Evolutionary conservation across 2,329 filamentous ascomycete genomes (phyloP), one percentile per base, ranked within the genome.

Genomic region (Hymenotorrendiella dingleyae): DNA sequence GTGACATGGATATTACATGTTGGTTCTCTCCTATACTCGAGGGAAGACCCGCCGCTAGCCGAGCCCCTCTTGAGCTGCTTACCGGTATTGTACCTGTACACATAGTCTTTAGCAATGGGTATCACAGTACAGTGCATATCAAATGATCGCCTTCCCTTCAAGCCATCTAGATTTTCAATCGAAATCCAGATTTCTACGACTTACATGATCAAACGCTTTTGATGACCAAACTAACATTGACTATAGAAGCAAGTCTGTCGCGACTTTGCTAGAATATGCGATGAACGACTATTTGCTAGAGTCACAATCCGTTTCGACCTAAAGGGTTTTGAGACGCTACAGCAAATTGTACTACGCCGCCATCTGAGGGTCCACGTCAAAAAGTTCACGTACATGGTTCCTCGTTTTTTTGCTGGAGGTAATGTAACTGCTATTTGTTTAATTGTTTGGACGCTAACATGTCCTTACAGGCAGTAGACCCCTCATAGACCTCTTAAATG

Each of bases 371-470:
- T 63, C 40, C 67, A 74, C 56, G 75, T 78, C 46, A 74, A 72
- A 55, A 76, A 77, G 54, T 76, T 79, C 59, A 76, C 72, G 49
- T 79, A 79, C 58, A 68, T 78, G 61, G 71, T 79, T 42, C 74
- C 74, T 4, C 75, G 72, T 54, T 77, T 78, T 56, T 78, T 76
- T 59, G 66, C 68, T 45, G 64, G 72, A 64, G 71, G 74, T 75
- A 29, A 29, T 17, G 12, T 11, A 20, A 17, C n/a, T 20, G 14
- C 11, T 19, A n/a, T 9, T 29, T n/a, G n/a, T n/a, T 21, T 4
- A 6, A 17, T n/a, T 1, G n/a, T 12, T 37, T 4, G 20, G 12
- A 4, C n/a, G 19, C 36, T 39, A 30, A 39, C 27, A 14, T 8
- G 6, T 28, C 9, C 8, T 16, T 30, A 20, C 23, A 39, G 36